A percentile compares a stretch with the other conserved stretches of the same genome.
These are phyloP conservation scores for Lachnellula hyalina DNA, from an alignment of 2,329 filamentous ascomycete species.

Conservation along the genomic window DNA sequence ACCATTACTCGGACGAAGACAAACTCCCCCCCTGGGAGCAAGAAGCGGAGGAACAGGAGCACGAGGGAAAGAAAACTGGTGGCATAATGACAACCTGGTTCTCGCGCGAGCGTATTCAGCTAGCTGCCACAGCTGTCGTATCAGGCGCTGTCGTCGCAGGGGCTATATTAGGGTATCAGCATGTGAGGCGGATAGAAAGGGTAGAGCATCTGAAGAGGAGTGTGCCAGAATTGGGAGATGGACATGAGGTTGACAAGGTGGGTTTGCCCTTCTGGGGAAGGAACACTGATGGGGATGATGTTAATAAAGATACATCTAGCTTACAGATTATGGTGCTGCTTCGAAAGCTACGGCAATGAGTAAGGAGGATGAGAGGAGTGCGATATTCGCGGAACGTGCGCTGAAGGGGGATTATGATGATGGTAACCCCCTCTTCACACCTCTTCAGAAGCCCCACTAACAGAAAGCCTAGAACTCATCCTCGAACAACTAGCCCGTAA, in stretches of 20 bases:
- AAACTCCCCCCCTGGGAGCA: background rate
- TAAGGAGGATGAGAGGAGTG: conserved; percentile 57
- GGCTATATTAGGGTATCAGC: conserved; percentile 58
- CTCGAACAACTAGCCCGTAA: conserved; percentile 93
- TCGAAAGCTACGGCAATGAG: conserved; percentile 33
- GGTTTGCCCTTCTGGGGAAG: conserved; percentile 8
- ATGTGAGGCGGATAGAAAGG: conserved; percentile 49
- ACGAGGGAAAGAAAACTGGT: background rate
- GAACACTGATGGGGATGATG: background rate
- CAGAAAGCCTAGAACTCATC: conserved; percentile 65
- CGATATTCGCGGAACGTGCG: conserved; percentile 53
- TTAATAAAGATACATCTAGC: conserved; percentile 34
- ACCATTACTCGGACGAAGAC: background rate
- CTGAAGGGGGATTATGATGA: conserved; percentile 61
- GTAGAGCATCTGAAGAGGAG: conserved; percentile 54
- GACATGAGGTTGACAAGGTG: conserved; percentile 36
- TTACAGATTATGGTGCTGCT: conserved; percentile 44
- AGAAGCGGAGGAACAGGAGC: conserved; percentile 3
- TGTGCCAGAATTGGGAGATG: conserved; percentile 42
- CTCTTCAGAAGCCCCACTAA: background rate
- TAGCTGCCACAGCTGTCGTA: conserved; percentile 65
- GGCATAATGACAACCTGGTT: conserved; percentile 27
- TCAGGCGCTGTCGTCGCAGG: conserved; percentile 56
- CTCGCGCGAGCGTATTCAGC: conserved; percentile 40
- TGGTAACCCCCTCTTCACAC: conserved; percentile 20